Conservation (phyloP, 164 flowering plant genomes). For the Aristolochia fimbriata region DNA sequence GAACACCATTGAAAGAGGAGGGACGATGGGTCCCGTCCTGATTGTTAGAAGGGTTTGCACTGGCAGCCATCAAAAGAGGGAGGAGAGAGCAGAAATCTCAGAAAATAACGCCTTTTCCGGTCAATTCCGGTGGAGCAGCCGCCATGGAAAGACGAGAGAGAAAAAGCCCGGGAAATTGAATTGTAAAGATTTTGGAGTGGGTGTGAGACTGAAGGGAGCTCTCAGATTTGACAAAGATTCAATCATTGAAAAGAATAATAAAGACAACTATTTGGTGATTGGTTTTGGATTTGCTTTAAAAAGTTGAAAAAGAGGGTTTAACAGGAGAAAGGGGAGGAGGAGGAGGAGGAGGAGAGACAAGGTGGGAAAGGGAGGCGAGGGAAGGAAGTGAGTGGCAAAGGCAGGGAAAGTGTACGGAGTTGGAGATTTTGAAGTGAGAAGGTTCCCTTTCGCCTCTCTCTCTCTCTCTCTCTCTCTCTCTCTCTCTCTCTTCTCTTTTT, state of each 20-base stretch:
- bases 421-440: not conserved
- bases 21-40: constrained; percentile 26
- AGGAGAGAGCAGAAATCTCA: constrained; percentile 4
- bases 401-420: not conserved
- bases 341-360: no score
- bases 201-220: constrained; percentile 8
- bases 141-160: constrained; percentile 1
- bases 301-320: not conserved
- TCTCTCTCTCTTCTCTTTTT: not conserved
- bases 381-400: not conserved
- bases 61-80: constrained; percentile 29
- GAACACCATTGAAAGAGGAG: constrained; percentile 20
- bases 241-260: constrained; percentile 4
- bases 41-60: constrained; percentile 40
- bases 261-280: constrained; percentile 2
- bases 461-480: not conserved
- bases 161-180: not conserved
- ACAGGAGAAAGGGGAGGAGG: not conserved
- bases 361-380: not conserved
- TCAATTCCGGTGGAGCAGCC: constrained; percentile 9
- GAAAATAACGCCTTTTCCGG: constrained; percentile 14
- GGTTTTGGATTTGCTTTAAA: not conserved
- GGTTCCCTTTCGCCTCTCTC: not conserved
- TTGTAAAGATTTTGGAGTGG: not conserved
- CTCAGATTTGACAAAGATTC: not conserved